Conservation (phyloP, 129 eudicot genomes). For the Centaurea solstitialis region DNA sequence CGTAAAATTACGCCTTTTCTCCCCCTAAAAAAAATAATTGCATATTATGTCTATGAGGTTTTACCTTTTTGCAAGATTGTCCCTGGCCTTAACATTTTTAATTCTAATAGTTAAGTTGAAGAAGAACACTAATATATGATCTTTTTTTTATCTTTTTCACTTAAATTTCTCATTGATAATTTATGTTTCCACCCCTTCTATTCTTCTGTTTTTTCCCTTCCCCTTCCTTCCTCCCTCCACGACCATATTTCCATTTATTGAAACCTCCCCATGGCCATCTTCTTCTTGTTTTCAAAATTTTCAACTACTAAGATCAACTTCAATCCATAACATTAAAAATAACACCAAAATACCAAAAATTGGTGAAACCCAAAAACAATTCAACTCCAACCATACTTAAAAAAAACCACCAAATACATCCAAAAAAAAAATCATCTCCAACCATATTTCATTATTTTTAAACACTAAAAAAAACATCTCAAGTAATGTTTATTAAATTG, state of each 20-base stretch:
- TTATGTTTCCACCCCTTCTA: background rate
- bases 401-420: no score
- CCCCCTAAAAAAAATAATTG: background rate
- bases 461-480: no score
- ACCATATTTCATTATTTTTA: no score
- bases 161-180: background rate
- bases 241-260: background rate
- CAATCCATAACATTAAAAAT: no score
- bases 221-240: background rate
- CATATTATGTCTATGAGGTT: background rate
- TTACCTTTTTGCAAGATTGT: background rate
- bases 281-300: background rate
- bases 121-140: background rate
- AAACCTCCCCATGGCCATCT: background rate
- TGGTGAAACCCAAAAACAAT: no score
- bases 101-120: background rate
- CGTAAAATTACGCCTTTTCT: background rate
- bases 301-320: no score
- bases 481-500: no score
- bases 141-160: background rate
- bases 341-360: no score
- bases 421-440: no score
- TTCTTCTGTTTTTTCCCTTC: background rate
- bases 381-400: no score
- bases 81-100: background rate